Percentiles rank a stretch among this genome's conserved stretches.
These are phyloP conservation scores for Aurifilum marmelostoma DNA, from an alignment of 2,329 filamentous ascomycete genomes.

Conservation along the genomic window DNA sequence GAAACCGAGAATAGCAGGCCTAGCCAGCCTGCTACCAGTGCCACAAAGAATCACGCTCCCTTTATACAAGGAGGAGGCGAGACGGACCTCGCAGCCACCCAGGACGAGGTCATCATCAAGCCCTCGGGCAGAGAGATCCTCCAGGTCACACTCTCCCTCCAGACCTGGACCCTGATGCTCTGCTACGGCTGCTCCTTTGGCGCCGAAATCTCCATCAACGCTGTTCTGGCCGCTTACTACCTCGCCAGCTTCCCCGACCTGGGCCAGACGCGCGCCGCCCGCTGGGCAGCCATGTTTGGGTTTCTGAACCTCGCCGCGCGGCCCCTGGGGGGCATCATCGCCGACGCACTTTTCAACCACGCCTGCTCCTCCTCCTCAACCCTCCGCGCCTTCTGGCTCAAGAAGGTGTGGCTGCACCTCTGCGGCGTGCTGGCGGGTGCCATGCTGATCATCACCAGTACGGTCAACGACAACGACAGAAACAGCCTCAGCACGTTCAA, in stretches of 20 bases:
- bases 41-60: constrained; percentile 40
- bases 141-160: constrained; percentile 52
- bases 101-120: constrained; percentile 56
- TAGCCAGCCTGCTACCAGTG: constrained; percentile 40
- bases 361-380: constrained; percentile 25
- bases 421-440: constrained; percentile 66
- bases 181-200: constrained; percentile 69
- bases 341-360: constrained; percentile 54
- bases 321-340: constrained; percentile 64
- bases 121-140: constrained; percentile 57
- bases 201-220: constrained; percentile 65
- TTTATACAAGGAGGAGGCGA: constrained; percentile 45
- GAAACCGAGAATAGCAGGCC: constrained; percentile 38
- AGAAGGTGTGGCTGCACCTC: constrained; percentile 62
- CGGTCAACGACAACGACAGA: constrained; percentile 48
- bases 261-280: constrained; percentile 57
- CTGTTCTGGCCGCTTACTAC: constrained; percentile 62
- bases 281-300: constrained; percentile 74
- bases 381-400: constrained; percentile 44
- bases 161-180: constrained; percentile 57
- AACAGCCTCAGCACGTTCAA: constrained; percentile 64
- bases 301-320: constrained; percentile 72
- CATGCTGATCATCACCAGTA: constrained; percentile 64
- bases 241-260: constrained; percentile 62
- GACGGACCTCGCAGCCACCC: constrained; percentile 55